These are phyloP conservation scores for Beta lomatogona DNA, from an alignment of 179 eudicot genomes.

Conservation along the genomic window DNA sequence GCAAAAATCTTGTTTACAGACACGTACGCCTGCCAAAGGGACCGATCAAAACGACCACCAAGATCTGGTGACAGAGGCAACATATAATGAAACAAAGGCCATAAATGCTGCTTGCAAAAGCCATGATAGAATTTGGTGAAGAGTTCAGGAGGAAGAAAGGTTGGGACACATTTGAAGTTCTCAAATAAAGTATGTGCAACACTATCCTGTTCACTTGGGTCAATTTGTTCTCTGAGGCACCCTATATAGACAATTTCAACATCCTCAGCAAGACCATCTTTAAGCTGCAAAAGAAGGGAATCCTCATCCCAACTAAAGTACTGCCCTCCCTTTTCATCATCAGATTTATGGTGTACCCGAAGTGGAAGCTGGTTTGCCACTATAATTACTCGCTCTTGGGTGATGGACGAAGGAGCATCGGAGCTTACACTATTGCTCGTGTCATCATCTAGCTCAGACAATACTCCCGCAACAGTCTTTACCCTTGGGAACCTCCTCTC, in stretches of 20 bases:
- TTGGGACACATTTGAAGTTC: constrained; percentile 76
- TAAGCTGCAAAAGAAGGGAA: constrained; percentile 84
- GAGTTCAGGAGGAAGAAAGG: constrained; percentile 76
- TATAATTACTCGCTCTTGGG: constrained; percentile 44
- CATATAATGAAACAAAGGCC: constrained; percentile 92
- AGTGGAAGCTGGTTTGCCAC: constrained; percentile 54
- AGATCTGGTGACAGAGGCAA: constrained; percentile 84
- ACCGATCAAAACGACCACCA: constrained; percentile 84
- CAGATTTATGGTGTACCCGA: constrained; percentile 48
- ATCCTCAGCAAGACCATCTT: constrained; percentile 83
- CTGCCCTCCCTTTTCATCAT: constrained; percentile 49
- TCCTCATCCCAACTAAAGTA: constrained; percentile 90
- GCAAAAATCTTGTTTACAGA: constrained; percentile 94
- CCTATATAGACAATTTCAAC: constrained; percentile 78
- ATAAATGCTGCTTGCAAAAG: constrained; percentile 73
- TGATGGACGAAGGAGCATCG: constrained; percentile 42
- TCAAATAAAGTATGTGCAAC: constrained; percentile 75
- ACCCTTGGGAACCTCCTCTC: constrained; percentile 47
- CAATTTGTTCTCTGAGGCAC: constrained; percentile 67
- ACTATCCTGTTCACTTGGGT: constrained; percentile 64
- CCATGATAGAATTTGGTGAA: constrained; percentile 77
- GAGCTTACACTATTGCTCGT: constrained; percentile 43
- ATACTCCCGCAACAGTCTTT: constrained; percentile 47
- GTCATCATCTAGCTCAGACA: constrained; percentile 49
- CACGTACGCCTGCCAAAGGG: constrained; percentile 92